These are phyloP conservation scores for Eremochloa ophiuroides DNA, from an alignment of 176 grass and related monocot genomes.

Conservation along the genomic window DNA sequence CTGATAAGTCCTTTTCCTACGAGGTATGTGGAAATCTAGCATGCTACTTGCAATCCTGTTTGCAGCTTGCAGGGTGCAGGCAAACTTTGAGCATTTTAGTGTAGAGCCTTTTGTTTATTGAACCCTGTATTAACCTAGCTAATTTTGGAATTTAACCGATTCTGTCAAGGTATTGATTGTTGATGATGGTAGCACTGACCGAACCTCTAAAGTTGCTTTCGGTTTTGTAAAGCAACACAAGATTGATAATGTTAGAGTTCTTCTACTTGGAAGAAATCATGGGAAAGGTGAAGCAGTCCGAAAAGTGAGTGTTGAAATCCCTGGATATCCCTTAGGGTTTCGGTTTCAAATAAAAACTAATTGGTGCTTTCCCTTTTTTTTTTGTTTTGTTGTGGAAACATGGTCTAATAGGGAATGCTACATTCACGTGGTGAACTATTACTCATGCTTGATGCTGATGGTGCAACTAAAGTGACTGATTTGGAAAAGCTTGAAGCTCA, in stretches of 20 bases:
- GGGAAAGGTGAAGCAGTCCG: slow-evolving; percentile 98
- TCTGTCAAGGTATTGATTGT: slow-evolving; percentile 78
- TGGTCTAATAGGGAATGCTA: slow-evolving; percentile 85
- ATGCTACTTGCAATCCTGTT: background rate
- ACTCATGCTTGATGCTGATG: slow-evolving; percentile 99
- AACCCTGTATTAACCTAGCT: background rate
- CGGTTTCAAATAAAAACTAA: slow-evolving; percentile 13
- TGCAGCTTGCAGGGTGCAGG: background rate
- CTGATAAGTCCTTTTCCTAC: slow-evolving; percentile 72
- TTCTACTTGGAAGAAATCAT: slow-evolving; percentile 89
- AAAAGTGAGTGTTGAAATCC: slow-evolving; percentile 64
- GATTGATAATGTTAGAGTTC: slow-evolving; percentile 91
- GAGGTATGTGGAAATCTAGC: slow-evolving; percentile 55
- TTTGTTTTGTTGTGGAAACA: slow-evolving; percentile 69
- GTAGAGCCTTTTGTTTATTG: background rate
- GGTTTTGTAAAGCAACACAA: slow-evolving; percentile 64
- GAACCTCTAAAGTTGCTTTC: slow-evolving; percentile 78
- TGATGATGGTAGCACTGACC: slow-evolving; percentile 87
- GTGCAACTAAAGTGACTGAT: slow-evolving; percentile 87
- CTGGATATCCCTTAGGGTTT: background rate
- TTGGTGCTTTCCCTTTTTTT: slow-evolving; percentile 34
- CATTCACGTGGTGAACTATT: slow-evolving; percentile 85
- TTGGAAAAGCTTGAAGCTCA: slow-evolving; percentile 92
- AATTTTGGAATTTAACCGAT: background rate
- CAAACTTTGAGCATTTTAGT: background rate